Evolutionary conservation across 495 filamentous ascomycete genomes (phyloP), one percentile per base, ranked within the genome.

Genomic region (Daldinia grandis): DNA sequence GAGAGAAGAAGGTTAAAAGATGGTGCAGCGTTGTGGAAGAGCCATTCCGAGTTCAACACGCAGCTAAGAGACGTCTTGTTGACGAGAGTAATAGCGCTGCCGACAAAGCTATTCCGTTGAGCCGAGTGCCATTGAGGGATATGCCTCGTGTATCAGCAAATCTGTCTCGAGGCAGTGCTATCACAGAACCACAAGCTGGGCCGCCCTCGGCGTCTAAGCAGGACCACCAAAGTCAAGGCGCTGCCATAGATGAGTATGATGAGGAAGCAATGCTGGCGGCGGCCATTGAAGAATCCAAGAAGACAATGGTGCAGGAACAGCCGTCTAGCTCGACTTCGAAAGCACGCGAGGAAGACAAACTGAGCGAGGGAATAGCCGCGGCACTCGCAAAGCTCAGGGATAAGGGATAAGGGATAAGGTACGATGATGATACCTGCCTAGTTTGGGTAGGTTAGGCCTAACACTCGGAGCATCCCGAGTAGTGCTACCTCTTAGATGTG

Each of bases 1-100:
- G 95, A 17, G 92, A 97, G 82, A 95, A 91, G 82, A 99, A 98
- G 78, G 93, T 97, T 6, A 88, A 89, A 74, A 85, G 86, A 59
- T 98, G 95, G 93, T 91, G 87, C 74, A 85, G 79, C 57, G 89
- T 89, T 4, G 93, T 98, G 6, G 83, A 92, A 57, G 93, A 96
- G 80, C 91, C 91, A 6, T 98, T 98, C 72, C 80, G 92, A 67
- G 87, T 91, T 9, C 87, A 88, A 73, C 90, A 88, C 62, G 87
- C 91, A 2, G 88, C 86, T 33, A 92, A 83, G 76, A 77, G 85
- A 33, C 83, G 81, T 3, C 62, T 81, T 8, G 70, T 76, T 15
- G 40, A 56, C 15, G 62, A 64, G 42, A 54, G 69, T 19, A 64
- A 53, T 49, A 59, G 40, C 42, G 65, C 54, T 21, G 17, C 72